A percentile compares a stretch with the other conserved stretches of the same genome.
These are phyloP conservation scores for Vanilla planifolia DNA, from an alignment of 106 monocot species.

Conservation along the genomic window DNA sequence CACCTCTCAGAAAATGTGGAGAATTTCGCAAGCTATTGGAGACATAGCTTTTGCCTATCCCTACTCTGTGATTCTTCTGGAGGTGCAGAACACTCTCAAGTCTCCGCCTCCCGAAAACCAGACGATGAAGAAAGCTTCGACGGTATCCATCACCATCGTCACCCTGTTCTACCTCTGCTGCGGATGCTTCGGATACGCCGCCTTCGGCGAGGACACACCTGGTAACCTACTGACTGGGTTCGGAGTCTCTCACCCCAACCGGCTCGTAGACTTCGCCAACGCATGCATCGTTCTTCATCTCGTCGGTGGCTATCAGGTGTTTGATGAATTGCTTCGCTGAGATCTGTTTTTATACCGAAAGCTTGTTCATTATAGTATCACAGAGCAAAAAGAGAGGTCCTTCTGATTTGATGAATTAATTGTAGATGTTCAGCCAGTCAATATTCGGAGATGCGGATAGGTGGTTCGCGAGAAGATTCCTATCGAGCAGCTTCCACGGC, in stretches of 20 bases:
- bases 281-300: constrained; percentile 79
- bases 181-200: constrained; percentile 85
- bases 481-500: constrained; percentile 19
- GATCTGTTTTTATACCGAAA: too few species aligned
- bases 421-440: constrained; percentile 79
- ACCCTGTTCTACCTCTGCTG: constrained; percentile 94
- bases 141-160: constrained; percentile 45
- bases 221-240: constrained; percentile 85
- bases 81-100: constrained; percentile 85
- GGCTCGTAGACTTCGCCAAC: constrained; percentile 88
- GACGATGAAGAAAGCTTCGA: constrained; percentile 82
- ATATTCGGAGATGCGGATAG: constrained; percentile 55
- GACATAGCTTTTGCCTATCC: constrained; percentile 85
- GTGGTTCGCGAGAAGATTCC: constrained; percentile 34
- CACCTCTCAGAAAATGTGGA: constrained; percentile 51
- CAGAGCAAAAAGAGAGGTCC: too few species aligned
- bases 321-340: too few species aligned
- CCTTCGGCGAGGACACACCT: constrained; percentile 76
- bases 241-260: constrained; percentile 85
- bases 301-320: constrained; percentile 89
- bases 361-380: too few species aligned
- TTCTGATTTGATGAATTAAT: too few species aligned
- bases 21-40: constrained; percentile 68
- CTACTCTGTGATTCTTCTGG: constrained; percentile 61
- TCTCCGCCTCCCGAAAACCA: constrained; percentile 74